Percentiles rank a stretch among this genome's conserved stretches.
Conservation (phyloP, 768 basidiomycete genomes). For the Agrocybe praecox region DNA sequence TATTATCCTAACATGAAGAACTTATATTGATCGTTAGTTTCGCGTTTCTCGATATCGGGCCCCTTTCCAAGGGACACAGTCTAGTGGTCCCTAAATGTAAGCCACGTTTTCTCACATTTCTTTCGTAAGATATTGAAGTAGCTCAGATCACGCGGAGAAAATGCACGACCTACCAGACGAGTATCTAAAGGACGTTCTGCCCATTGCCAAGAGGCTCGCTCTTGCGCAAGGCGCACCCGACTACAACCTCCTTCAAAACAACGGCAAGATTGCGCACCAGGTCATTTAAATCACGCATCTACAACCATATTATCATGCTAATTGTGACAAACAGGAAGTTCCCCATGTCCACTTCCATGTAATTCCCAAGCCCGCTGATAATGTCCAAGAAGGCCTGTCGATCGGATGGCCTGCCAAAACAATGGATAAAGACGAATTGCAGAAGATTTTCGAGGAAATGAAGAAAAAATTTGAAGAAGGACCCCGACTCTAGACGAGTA, state of each 20-base stretch:
- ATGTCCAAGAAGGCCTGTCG: constrained; percentile 65
- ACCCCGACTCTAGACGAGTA: constrained; percentile 7
- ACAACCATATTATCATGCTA: background rate
- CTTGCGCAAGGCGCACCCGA: constrained; percentile 71
- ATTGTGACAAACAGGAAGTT: constrained; percentile 51
- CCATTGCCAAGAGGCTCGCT: constrained; percentile 87
- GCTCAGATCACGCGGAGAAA: constrained; percentile 81
- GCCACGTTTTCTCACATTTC: background rate
- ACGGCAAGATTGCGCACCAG: constrained; percentile 61
- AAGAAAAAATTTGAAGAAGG: constrained; percentile 30
- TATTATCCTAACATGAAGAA: background rate
- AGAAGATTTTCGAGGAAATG: constrained; percentile 59
- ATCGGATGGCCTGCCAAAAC: constrained; percentile 77
- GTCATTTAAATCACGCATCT: constrained; percentile 24
- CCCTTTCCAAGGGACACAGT: constrained; percentile 88
- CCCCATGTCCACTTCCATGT: constrained; percentile 93
- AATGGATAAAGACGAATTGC: constrained; percentile 65
- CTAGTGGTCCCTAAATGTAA: constrained; percentile 93
- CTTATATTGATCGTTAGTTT: constrained; percentile 43
- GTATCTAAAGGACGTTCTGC: constrained; percentile 74
- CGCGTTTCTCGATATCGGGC: constrained; percentile 93
- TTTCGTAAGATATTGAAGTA: background rate
- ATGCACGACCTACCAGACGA: constrained; percentile 89
- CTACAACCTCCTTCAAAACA: constrained; percentile 85
- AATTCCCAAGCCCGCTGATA: constrained; percentile 81